These are phyloP conservation scores for Umbelopsis sp. DNA, from an alignment of 192 early-diverging fungal species.

Conservation along the genomic window DNA sequence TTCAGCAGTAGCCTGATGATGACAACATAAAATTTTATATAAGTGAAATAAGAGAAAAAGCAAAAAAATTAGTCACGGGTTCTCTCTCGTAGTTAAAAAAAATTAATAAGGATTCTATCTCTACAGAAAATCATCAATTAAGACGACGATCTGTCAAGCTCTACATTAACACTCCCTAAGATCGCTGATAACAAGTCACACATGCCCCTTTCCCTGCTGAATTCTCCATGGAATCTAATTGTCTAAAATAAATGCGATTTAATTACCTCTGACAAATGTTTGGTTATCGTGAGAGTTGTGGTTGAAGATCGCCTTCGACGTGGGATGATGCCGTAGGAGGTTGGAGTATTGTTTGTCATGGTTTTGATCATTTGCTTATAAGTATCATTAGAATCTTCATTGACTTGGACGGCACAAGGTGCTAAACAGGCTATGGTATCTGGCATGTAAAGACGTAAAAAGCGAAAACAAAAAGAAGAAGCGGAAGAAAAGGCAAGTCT, in stretches of 20 bases:
- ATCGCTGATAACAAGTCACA: no score
- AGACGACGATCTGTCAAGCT: no score
- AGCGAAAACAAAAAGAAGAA: slow-evolving; percentile 1
- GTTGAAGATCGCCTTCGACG: slow-evolving; percentile 7
- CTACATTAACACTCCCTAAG: no score
- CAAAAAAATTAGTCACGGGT: background rate
- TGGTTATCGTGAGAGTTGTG: background rate
- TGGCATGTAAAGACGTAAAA: background rate
- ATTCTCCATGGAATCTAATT: background rate
- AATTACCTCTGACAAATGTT: slow-evolving; percentile 7
- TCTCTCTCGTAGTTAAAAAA: background rate
- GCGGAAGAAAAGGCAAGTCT: slow-evolving; percentile 1
- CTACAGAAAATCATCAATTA: background rate
- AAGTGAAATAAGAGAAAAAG: background rate
- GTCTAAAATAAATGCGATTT: background rate
- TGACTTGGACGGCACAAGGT: background rate
- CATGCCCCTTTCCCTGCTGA: no score
- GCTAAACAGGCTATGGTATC: background rate
- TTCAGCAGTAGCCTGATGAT: background rate
- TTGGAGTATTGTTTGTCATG: background rate
- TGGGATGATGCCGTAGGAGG: slow-evolving; percentile 5
- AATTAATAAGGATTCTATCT: background rate
- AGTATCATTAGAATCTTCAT: background rate
- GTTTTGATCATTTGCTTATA: slow-evolving; percentile 1
- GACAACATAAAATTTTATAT: background rate